Conservation (phyloP, 495 filamentous ascomycete genomes). For the Penicillium malachiteum region DNA sequence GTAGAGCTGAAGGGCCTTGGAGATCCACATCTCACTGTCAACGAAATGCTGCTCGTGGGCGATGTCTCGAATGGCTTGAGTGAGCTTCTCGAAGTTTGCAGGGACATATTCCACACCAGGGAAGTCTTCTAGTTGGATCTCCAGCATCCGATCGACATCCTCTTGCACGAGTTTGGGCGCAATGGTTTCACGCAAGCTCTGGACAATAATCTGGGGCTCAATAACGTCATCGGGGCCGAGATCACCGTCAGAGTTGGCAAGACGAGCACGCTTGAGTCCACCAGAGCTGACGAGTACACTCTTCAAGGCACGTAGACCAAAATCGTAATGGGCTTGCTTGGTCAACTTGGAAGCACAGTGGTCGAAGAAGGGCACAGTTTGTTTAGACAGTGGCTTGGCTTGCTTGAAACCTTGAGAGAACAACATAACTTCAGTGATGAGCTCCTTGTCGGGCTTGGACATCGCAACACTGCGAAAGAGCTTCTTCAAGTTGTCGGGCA, state of each 20-base stretch:
- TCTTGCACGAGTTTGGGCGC: slow-evolving; percentile 91
- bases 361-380: slow-evolving; percentile 98
- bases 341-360: slow-evolving; percentile 75
- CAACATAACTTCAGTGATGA: slow-evolving; percentile 99
- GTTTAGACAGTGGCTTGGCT: slow-evolving; percentile 86
- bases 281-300: slow-evolving; percentile 97
- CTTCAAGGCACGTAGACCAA: slow-evolving; percentile 94
- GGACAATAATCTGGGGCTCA: slow-evolving; percentile 97
- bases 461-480: slow-evolving; percentile 98
- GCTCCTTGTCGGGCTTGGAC: slow-evolving; percentile 99
- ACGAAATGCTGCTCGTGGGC: slow-evolving; percentile 80
- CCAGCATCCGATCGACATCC: slow-evolving; percentile 84
- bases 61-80: slow-evolving; percentile 76
- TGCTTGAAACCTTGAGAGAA: slow-evolving; percentile 98
- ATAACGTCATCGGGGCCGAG: slow-evolving; percentile 70
- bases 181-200: slow-evolving; percentile 97
- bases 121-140: slow-evolving; percentile 83
- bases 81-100: slow-evolving; percentile 75
- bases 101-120: slow-evolving; percentile 91
- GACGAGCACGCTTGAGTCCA: slow-evolving; percentile 83
- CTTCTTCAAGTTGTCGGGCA: slow-evolving; percentile 99
- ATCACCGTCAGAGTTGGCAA: slow-evolving; percentile 55
- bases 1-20: slow-evolving; percentile 91
- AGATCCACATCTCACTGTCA: slow-evolving; percentile 92
- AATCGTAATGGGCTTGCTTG: slow-evolving; percentile 98